phyloP scores from a whole-genome alignment of 306 rosid genomes.

The Trichosanthes truncata region DNA sequence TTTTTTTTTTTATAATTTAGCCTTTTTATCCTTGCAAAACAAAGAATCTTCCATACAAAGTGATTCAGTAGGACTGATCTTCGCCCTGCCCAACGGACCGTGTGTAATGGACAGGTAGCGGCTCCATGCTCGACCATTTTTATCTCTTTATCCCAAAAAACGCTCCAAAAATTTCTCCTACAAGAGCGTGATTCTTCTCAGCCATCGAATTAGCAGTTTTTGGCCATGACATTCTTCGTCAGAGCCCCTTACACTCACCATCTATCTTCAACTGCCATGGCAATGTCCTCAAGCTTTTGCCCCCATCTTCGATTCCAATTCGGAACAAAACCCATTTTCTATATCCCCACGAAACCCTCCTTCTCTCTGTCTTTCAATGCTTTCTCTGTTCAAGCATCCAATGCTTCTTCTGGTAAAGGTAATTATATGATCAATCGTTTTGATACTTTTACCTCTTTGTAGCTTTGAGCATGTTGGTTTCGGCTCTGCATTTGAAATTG shows the following conservation, averaged over 20 bases:
- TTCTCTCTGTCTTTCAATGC: slow-evolving; percentile 23
- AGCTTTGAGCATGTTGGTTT: background rate
- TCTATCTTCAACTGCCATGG: slow-evolving; percentile 44
- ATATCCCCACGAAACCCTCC: slow-evolving; percentile 14
- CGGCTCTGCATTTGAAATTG: background rate
- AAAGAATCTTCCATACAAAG: background rate
- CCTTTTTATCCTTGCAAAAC: too few relatives aligned
- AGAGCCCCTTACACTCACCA: slow-evolving; percentile 20
- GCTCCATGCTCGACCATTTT: background rate
- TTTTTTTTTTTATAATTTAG: too few relatives aligned
- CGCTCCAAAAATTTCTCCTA: background rate
- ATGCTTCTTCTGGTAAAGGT: slow-evolving; percentile 35
- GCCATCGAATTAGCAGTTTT: background rate
- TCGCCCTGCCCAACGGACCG: background rate
- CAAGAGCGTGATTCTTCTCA: slow-evolving; percentile 19
- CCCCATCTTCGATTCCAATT: slow-evolving; percentile 35
- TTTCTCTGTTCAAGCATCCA: slow-evolving; percentile 35
- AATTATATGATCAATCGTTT: background rate
- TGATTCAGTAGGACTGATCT: background rate
- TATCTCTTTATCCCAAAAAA: slow-evolving; percentile 19
- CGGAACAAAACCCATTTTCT: slow-evolving; percentile 20
- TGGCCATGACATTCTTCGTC: slow-evolving; percentile 20
- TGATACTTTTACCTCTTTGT: background rate
- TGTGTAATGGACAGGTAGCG: background rate
- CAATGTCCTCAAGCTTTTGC: slow-evolving; percentile 45